phyloP scores from a whole-genome alignment of 805 yeast species.

The Teunomyces funiuensis region DNA sequence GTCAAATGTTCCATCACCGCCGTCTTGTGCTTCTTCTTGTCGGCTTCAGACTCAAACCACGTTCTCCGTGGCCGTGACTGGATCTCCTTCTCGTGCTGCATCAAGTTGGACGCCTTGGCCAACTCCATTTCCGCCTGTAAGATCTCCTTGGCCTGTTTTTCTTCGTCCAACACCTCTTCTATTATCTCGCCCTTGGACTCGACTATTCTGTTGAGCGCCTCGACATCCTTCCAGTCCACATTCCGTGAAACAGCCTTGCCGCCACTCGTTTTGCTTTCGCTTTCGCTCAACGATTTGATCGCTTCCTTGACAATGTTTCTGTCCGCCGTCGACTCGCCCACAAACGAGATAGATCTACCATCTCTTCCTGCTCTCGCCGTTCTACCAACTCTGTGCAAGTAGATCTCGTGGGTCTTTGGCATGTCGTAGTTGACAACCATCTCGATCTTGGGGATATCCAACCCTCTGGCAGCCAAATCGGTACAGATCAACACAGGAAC shows the following conservation, averaged over 20 bases:
- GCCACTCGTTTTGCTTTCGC: constrained; percentile 17
- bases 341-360: constrained; percentile 90
- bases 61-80: constrained; percentile 90
- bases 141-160: constrained; percentile 83
- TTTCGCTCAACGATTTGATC: constrained; percentile 57
- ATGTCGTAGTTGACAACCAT: constrained; percentile 91
- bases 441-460: constrained; percentile 97
- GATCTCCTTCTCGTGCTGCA: constrained; percentile 80
- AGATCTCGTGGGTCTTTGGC: constrained; percentile 90
- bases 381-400: constrained; percentile 97
- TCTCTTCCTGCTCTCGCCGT: constrained; percentile 99
- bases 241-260: constrained; percentile 78
- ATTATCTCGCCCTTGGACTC: constrained; percentile 59
- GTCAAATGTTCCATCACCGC: constrained; percentile 39
- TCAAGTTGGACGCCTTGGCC: constrained; percentile 77
- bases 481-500: constrained; percentile 94
- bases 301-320: constrained; percentile 90
- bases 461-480: constrained; percentile 98
- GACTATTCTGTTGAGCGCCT: constrained; percentile 59
- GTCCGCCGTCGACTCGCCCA: constrained; percentile 87
- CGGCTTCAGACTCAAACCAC: constrained; percentile 79
- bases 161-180: constrained; percentile 81
- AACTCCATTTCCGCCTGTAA: constrained; percentile 89
- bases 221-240: constrained; percentile 88
- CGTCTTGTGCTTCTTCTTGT: constrained; percentile 46